These are phyloP conservation scores for Breviolum minutum DNA, from an alignment of 73 alveolate genomes.

Conservation along the genomic window DNA sequence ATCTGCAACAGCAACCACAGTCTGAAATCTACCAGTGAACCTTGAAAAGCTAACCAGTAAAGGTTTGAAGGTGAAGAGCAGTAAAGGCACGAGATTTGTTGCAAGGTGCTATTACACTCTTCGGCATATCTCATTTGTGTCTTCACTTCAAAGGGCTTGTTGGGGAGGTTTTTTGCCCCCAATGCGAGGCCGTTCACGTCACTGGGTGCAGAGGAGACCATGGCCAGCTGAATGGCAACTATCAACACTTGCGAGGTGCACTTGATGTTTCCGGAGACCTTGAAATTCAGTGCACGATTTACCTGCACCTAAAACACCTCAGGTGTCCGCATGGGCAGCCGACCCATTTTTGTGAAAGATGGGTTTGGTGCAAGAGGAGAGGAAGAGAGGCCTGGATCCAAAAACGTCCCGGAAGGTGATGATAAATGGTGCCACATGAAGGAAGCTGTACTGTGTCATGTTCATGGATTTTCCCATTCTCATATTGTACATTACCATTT, in stretches of 20 bases:
- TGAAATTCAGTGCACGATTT: background rate
- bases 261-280: background rate
- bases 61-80: too few relatives aligned
- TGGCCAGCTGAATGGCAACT: constrained; percentile 91
- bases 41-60: too few relatives aligned
- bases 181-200: constrained; percentile 42
- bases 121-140: too few relatives aligned
- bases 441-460: background rate
- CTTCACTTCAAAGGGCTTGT: too few relatives aligned
- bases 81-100: too few relatives aligned
- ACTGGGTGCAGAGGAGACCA: constrained; percentile 91
- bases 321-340: constrained; percentile 88
- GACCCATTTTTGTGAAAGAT: constrained; percentile 74
- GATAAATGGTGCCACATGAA: background rate
- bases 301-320: background rate
- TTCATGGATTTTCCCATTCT: background rate
- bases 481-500: background rate
- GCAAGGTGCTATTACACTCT: too few relatives aligned
- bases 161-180: too few relatives aligned
- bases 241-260: constrained; percentile 54
- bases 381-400: constrained; percentile 53
- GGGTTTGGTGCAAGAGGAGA: constrained; percentile 43
- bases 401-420: background rate
- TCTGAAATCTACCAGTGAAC: too few relatives aligned
- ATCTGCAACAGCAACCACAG: too few relatives aligned